Conservation (phyloP, 202 grass and related monocot genomes). For the Digitaria exilis region DNA sequence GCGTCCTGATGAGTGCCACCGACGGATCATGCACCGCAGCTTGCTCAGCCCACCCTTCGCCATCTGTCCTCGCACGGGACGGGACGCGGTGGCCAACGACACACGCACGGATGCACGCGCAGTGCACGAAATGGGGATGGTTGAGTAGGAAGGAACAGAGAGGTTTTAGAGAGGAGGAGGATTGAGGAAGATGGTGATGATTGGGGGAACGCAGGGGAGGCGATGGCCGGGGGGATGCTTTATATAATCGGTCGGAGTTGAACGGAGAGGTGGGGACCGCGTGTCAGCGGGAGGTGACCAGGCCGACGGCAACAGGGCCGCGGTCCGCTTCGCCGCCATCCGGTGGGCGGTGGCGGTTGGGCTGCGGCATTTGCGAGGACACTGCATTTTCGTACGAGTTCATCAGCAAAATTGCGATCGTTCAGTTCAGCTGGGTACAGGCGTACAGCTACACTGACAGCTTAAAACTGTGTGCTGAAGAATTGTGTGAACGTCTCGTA, state of each 20-base stretch:
- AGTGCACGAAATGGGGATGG: background rate
- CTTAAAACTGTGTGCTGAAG: background rate
- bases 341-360: too few species aligned
- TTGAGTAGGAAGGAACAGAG: too few species aligned
- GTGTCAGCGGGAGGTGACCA: background rate
- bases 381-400: too few species aligned
- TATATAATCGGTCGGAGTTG: background rate
- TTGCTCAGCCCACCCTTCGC: conserved; percentile 72
- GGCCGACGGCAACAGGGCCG: background rate
- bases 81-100: background rate
- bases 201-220: conserved; percentile 23
- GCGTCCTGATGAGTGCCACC: conserved; percentile 77
- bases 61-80: background rate
- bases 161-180: conserved; percentile 6
- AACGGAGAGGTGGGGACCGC: background rate
- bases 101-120: too few species aligned
- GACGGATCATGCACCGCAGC: conserved; percentile 74
- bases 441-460: too few species aligned
- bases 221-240: background rate
- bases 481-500: background rate
- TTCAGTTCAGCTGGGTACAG: background rate
- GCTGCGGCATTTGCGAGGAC: too few species aligned
- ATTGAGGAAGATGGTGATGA: background rate
- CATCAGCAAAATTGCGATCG: too few species aligned
- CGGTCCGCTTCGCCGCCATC: background rate